Percentiles rank a stretch among this genome's conserved stretches.
Conservation (phyloP, 2,329 filamentous ascomycete species). For the Penicillium verrucosum region DNA sequence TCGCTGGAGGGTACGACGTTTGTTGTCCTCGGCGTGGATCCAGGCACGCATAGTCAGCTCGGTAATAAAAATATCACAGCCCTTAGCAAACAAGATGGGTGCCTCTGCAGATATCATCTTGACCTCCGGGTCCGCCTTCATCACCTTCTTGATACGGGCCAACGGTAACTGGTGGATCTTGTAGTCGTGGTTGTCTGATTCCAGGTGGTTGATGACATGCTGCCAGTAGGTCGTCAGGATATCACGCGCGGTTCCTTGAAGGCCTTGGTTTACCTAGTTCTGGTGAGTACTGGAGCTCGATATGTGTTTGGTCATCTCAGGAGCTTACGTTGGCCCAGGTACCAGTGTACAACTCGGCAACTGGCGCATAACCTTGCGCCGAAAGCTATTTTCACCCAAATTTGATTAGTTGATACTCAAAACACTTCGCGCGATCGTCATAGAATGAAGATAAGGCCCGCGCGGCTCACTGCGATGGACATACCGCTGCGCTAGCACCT, state of each 20-base stretch:
- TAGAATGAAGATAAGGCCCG: background rate
- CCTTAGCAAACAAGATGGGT: conserved; percentile 95
- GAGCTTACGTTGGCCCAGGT: conserved; percentile 85
- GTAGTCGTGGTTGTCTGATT: conserved; percentile 95
- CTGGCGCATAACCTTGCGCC: conserved; percentile 81
- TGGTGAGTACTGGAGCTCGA: conserved; percentile 21
- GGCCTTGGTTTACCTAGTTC: conserved; percentile 82
- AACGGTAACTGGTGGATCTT: conserved; percentile 95
- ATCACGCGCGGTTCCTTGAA: conserved; percentile 89
- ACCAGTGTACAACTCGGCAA: conserved; percentile 84
- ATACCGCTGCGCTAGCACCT: conserved; percentile 68
- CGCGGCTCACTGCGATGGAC: conserved; percentile 28
- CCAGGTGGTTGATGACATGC: conserved; percentile 92
- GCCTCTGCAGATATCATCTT: conserved; percentile 99
- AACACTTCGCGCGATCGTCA: background rate
- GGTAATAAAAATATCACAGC: conserved; percentile 98
- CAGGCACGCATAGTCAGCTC: conserved; percentile 98
- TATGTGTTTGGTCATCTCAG: background rate
- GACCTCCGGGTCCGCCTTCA: conserved; percentile 98
- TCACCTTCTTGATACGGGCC: conserved; percentile 99
- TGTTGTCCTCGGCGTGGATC: conserved; percentile 99
- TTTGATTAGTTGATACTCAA: conserved; percentile 10
- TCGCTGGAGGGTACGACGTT: conserved; percentile 88
- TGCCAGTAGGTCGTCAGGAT: conserved; percentile 99
- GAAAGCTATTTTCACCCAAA: conserved; percentile 61